Evolutionary conservation across 805 yeast species (phyloP).

Genomic region (Wickerhamiella dianesei): DNA sequence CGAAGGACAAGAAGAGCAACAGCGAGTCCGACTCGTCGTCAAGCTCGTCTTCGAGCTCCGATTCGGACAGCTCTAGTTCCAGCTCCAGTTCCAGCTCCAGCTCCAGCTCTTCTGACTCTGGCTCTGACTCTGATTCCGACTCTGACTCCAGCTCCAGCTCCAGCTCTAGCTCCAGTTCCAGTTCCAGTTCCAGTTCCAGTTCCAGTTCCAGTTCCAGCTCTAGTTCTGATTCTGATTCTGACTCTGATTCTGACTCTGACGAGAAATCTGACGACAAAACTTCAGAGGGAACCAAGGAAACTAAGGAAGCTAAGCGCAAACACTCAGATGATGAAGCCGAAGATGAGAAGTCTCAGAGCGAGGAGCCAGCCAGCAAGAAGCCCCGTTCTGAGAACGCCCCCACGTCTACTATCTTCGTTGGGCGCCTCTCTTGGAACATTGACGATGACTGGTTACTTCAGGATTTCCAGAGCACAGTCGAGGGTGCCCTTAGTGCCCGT

Average conservation of each 20-base stretch:
- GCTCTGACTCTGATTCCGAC: constrained; percentile 16
- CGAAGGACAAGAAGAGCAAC: constrained; percentile 12
- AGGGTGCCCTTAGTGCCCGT: constrained; percentile 80
- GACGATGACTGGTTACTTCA: constrained; percentile 88
- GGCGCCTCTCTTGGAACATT: constrained; percentile 93
- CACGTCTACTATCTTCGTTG: constrained; percentile 86
- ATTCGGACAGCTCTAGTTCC: constrained; percentile 19
- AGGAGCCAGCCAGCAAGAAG: constrained; percentile 34
- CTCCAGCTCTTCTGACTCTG: constrained; percentile 21
- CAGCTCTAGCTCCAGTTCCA: constrained; percentile 19
- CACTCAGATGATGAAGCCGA: constrained; percentile 18
- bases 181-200: constrained; percentile 13
- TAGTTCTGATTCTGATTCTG: constrained; percentile 17
- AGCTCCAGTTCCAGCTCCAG: constrained; percentile 16
- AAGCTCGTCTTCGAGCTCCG: constrained; percentile 20
- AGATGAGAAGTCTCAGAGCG: constrained; percentile 23
- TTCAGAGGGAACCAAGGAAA: too few relatives aligned
- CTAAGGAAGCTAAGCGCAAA: constrained; percentile 7
- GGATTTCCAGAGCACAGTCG: constrained; percentile 61
- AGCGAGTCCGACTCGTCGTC: constrained; percentile 18
- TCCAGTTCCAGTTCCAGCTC: constrained; percentile 18
- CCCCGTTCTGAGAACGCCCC: constrained; percentile 33
- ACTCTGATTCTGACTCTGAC: constrained; percentile 19
- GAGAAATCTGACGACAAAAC: constrained; percentile 18
- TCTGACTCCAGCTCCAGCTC: constrained; percentile 16